Percentiles rank a stretch among this genome's conserved stretches.
Conservation (phyloP, 345 rosid species). For the Psidium friedrichsthalianum region DNA sequence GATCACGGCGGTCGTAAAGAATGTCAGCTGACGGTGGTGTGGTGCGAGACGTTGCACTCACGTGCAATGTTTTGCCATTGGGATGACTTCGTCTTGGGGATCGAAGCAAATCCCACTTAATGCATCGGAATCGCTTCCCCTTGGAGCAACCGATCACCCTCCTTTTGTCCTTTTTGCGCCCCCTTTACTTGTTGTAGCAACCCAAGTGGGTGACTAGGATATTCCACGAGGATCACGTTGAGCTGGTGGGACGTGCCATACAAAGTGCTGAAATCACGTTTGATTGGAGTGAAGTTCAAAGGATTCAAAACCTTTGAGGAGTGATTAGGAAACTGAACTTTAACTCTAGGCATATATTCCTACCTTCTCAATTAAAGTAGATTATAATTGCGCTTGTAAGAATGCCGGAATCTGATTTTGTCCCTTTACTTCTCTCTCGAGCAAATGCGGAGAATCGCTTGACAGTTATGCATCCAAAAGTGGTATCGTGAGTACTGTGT, state of each 20-base stretch:
- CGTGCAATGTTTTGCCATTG: no score
- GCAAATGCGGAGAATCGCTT: not conserved
- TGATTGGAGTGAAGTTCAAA: fast-evolving
- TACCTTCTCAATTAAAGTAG: fast-evolving
- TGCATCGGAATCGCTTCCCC: not conserved
- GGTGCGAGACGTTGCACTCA: no score
- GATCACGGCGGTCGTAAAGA: no score
- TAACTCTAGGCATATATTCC: fast-evolving
- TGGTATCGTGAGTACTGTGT: not conserved
- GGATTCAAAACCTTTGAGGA: not conserved
- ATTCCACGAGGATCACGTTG: not conserved
- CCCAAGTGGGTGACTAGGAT: not conserved
- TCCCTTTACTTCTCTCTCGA: not conserved
- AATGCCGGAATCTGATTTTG: not conserved
- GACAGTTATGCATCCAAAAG: not conserved
- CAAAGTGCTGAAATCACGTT: not conserved
- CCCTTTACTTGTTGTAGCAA: not conserved
- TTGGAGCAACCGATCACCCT: not conserved
- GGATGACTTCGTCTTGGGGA: not conserved
- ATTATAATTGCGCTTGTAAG: fast-evolving
- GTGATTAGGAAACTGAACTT: not conserved
- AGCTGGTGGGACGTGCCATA: fast-evolving
- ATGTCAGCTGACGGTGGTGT: no score
- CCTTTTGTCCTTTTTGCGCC: not conserved
- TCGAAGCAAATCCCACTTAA: not conserved